Conservation (phyloP, 2,329 filamentous ascomycete genomes). For the Colletotrichum sp. region DNA sequence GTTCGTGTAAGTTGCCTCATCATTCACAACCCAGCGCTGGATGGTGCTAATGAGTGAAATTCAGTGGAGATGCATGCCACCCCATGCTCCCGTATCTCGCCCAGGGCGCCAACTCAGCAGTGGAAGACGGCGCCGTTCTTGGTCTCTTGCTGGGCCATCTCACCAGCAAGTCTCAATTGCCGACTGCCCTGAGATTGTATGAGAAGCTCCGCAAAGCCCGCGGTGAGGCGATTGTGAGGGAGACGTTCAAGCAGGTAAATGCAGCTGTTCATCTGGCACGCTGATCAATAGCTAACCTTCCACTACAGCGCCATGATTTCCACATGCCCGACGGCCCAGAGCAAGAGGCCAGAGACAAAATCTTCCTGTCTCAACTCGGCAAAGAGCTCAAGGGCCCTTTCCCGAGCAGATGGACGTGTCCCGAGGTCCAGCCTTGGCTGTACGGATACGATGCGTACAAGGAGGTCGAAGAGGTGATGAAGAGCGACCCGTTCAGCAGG, state of each 20-base stretch:
- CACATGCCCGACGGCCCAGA: slow-evolving; percentile 61
- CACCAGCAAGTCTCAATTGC: slow-evolving; percentile 48
- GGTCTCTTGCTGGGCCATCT: slow-evolving; percentile 62
- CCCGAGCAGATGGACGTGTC: slow-evolving; percentile 69
- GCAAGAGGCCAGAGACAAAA: slow-evolving; percentile 60
- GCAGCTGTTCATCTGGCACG: neutral
- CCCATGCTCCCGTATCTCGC: slow-evolving; percentile 69
- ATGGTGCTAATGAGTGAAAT: neutral
- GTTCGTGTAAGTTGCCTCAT: slow-evolving; percentile 39
- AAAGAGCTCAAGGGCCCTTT: slow-evolving; percentile 58
- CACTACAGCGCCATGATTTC: slow-evolving; percentile 51
- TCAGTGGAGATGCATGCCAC: slow-evolving; percentile 65
- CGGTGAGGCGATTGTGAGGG: slow-evolving; percentile 60
- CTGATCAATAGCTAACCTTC: neutral
- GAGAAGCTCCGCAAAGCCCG: slow-evolving; percentile 52
- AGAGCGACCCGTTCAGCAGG: neutral
- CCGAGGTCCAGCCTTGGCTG: slow-evolving; percentile 66
- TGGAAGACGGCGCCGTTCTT: slow-evolving; percentile 73
- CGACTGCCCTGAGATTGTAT: slow-evolving; percentile 49
- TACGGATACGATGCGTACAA: slow-evolving; percentile 65
- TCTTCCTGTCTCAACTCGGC: slow-evolving; percentile 62
- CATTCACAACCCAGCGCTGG: neutral
- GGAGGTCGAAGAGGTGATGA: slow-evolving; percentile 14
- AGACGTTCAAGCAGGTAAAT: slow-evolving; percentile 54
- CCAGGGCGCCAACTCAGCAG: slow-evolving; percentile 70